Evolutionary conservation across 495 filamentous ascomycete species (phyloP).

Genomic region (Penicillium salamii): DNA sequence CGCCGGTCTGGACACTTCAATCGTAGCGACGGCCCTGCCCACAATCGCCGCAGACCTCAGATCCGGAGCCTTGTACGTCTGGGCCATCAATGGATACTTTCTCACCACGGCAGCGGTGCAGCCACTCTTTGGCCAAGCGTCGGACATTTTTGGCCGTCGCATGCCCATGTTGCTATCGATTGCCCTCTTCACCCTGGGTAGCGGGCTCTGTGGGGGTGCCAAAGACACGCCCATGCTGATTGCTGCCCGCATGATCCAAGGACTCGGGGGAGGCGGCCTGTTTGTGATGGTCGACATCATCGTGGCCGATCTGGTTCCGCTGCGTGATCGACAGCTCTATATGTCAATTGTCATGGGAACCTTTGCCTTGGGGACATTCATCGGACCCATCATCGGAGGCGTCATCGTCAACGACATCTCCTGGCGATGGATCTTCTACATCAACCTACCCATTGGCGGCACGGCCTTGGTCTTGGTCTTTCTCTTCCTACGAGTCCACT

Average conservation of each 20-base stretch:
- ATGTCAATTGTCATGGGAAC: constrained; percentile 17
- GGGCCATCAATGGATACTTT: constrained; percentile 41
- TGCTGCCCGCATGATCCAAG: constrained; percentile 27
- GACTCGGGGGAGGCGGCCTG: constrained; percentile 29
- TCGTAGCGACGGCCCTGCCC: constrained; percentile 43
- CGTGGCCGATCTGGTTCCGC: constrained; percentile 33
- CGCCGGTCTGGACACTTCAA: constrained; percentile 36
- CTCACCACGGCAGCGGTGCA: constrained; percentile 22
- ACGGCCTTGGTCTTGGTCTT: constrained; percentile 49
- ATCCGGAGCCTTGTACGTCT: constrained; percentile 36
- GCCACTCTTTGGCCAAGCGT: constrained; percentile 37
- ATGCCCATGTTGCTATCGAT: constrained; percentile 37
- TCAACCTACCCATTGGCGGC: constrained; percentile 56
- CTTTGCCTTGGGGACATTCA: constrained; percentile 22
- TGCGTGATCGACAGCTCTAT: constrained; percentile 29
- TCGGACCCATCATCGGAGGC: constrained; percentile 36
- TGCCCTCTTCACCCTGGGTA: constrained; percentile 36
- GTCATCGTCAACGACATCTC: constrained; percentile 27
- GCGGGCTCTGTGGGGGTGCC: constrained; percentile 31
- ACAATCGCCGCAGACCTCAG: constrained; percentile 32
- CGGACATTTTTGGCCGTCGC: constrained; percentile 51
- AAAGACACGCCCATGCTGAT: constrained; percentile 27
- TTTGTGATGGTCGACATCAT: constrained; percentile 30
- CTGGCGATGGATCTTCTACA: constrained; percentile 64
- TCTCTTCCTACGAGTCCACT: constrained; percentile 39